A percentile compares a stretch with the other conserved stretches of the same genome.
These are phyloP conservation scores for Solanum virginianum DNA, from an alignment of 257 asterid genomes.

Conservation along the genomic window DNA sequence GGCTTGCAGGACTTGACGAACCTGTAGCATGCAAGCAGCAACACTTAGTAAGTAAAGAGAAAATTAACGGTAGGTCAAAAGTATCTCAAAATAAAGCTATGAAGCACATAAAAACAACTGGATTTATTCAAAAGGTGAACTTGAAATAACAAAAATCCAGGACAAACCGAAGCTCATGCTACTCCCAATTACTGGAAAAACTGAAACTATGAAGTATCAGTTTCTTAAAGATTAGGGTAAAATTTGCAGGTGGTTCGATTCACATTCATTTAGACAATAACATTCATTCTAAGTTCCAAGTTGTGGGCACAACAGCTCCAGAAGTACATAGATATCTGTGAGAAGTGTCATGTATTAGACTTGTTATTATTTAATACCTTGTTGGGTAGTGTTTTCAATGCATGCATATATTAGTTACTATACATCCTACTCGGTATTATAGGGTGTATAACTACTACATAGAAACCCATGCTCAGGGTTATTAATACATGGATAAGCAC, in stretches of 20 bases:
- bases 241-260: background rate
- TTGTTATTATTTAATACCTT: background rate
- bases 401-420: background rate
- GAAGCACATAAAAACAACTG: background rate
- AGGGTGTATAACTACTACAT: background rate
- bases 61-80: background rate
- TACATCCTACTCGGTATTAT: background rate
- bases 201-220: background rate
- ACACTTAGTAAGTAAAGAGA: background rate
- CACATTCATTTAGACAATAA: background rate
- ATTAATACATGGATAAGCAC: background rate
- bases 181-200: background rate
- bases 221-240: background rate
- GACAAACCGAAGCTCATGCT: background rate
- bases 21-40: conserved; percentile 28
- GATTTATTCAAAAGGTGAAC: background rate
- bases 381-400: background rate
- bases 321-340: background rate
- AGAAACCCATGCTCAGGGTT: background rate
- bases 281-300: background rate
- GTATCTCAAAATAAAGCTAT: background rate
- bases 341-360: background rate
- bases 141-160: background rate
- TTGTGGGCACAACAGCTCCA: background rate
- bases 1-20: conserved; percentile 71